Conservation (phyloP, 1,284 basidiomycete genomes). For the Puccinia horiana region DNA sequence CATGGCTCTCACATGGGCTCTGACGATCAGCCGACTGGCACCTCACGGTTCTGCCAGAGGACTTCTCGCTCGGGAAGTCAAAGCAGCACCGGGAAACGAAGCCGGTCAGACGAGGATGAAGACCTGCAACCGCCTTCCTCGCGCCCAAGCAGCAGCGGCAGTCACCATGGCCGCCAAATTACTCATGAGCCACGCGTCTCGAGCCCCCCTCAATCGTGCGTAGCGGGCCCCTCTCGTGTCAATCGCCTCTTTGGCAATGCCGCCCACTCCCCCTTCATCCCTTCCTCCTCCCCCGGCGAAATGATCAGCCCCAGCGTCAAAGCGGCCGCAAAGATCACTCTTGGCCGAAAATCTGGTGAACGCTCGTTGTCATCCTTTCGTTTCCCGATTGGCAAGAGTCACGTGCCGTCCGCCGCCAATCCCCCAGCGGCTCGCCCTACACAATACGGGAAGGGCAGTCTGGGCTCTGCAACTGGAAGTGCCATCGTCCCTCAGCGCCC, state of each 20-base stretch:
- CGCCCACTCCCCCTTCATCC: neutral
- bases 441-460: slow-evolving; percentile 30
- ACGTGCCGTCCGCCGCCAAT: slow-evolving; percentile 2
- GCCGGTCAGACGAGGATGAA: slow-evolving; percentile 42
- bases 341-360: slow-evolving; percentile 45
- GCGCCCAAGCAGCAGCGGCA: slow-evolving; percentile 5
- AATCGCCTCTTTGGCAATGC: neutral
- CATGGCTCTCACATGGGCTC: neutral
- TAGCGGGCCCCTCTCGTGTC: neutral
- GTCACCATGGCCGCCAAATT: neutral
- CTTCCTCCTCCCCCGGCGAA: slow-evolving; percentile 31
- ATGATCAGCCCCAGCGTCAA: slow-evolving; percentile 38
- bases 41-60: neutral
- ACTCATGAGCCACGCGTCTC: neutral
- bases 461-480: slow-evolving; percentile 14
- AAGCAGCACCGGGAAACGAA: slow-evolving; percentile 46
- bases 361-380: slow-evolving; percentile 37
- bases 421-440: neutral
- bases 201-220: neutral
- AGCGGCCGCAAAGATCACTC: slow-evolving; percentile 41
- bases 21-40: neutral
- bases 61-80: slow-evolving; percentile 30
- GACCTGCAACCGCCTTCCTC: neutral
- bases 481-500: neutral
- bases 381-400: slow-evolving; percentile 30